phyloP scores from a whole-genome alignment of 2,329 filamentous ascomycete genomes.

The Pseudocercospora cruenta region DNA sequence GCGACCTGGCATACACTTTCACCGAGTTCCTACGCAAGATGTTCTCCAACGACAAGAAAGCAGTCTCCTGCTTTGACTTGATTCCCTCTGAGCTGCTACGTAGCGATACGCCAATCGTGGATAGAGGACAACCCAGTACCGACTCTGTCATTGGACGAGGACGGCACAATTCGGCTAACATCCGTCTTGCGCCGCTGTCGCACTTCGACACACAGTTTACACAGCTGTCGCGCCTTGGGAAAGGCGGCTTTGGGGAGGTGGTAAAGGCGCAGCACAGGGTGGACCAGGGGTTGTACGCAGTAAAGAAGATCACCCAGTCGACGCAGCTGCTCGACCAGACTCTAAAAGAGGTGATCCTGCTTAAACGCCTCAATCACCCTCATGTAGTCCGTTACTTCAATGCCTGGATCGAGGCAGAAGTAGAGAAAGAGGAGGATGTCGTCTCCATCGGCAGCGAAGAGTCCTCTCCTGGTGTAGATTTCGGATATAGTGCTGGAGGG shows the following conservation, averaged over 20 bases:
- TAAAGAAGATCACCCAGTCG: constrained; percentile 90
- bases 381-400: constrained; percentile 89
- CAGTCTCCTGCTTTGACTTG: constrained; percentile 78
- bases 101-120: constrained; percentile 51
- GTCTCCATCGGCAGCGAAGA: constrained; percentile 33
- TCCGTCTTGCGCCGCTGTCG: constrained; percentile 53
- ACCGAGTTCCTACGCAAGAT: constrained; percentile 81
- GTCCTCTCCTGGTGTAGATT: constrained; percentile 46
- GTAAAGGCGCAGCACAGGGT: constrained; percentile 94
- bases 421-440: constrained; percentile 33
- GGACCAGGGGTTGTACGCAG: constrained; percentile 89
- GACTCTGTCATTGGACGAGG: constrained; percentile 35
- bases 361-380: constrained; percentile 92
- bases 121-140: background rate
- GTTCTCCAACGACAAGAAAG: constrained; percentile 84
- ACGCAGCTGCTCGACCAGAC: constrained; percentile 76
- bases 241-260: constrained; percentile 94
- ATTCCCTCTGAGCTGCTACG: constrained; percentile 61
- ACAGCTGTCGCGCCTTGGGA: constrained; percentile 84
- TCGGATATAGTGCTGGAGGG: constrained; percentile 72
- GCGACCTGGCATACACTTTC: constrained; percentile 73
- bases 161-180: constrained; percentile 38
- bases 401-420: constrained; percentile 82
- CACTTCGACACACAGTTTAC: constrained; percentile 89
- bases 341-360: constrained; percentile 79